Evolutionary conservation across 208 protist species (phyloP).

Genomic region (Leishmania guyanensis): DNA sequence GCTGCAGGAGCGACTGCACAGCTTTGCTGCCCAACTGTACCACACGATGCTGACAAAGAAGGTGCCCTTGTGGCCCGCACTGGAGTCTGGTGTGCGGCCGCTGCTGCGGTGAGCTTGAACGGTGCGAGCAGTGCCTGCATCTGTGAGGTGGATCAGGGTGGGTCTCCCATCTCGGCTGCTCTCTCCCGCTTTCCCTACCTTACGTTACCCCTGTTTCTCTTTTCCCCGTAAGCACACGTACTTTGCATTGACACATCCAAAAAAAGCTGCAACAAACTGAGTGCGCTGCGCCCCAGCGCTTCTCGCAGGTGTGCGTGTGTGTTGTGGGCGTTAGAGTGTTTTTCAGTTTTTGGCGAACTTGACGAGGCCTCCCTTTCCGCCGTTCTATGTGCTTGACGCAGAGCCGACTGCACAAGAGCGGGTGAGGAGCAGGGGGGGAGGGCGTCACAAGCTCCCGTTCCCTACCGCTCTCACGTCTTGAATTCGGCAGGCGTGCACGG

Average conservation of each 20-base stretch:
- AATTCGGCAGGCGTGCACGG: not conserved
- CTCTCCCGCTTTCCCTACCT: not conserved
- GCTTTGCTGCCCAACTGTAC: conserved; percentile 75
- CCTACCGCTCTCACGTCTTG: not conserved
- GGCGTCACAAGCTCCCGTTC: not conserved
- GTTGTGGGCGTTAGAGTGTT: not conserved
- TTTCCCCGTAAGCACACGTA: not conserved
- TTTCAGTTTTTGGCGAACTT: not conserved
- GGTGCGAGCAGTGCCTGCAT: not conserved
- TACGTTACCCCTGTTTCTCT: not conserved
- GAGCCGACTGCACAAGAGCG: not conserved
- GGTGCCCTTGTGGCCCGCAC: conserved; percentile 79
- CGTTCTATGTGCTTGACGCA: not conserved
- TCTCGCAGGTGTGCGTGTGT: not conserved
- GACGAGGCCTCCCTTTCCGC: not conserved
- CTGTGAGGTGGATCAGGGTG: not conserved
- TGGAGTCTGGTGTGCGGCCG: conserved; percentile 50
- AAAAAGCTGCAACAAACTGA: not conserved
- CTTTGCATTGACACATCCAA: not conserved
- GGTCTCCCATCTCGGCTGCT: no score
- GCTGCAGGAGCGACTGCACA: conserved; percentile 60
- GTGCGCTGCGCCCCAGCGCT: not conserved
- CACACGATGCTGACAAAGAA: conserved; percentile 69
- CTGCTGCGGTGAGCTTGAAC: conserved; percentile 2
- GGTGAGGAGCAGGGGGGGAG: not conserved